Evolutionary conservation across 2,329 filamentous ascomycete species (phyloP), one percentile per base, ranked within the genome.

Genomic region (Stemphylium vesicarium): DNA sequence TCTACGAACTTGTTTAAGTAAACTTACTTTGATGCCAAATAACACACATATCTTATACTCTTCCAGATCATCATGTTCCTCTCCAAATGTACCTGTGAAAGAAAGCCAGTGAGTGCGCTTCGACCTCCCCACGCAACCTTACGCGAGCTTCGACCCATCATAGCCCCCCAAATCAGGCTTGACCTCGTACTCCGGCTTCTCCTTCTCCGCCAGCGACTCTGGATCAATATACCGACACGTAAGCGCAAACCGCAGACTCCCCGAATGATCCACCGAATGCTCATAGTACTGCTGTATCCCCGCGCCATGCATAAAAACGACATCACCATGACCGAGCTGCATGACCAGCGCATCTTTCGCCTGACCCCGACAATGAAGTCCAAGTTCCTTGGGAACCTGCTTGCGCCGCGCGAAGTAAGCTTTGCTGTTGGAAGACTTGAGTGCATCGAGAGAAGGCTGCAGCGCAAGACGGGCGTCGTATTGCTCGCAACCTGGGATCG

Each of bases 301-400:
- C 0, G 74, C 75, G 0, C 86, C 86, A 60, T 86, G 81, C 86
- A 89, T 89, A 15, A 88, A 75, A 2, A 86, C 79, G 10, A 89
- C 81, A 65, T 89, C 87, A 0, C 87, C 87, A 66, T 90, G 87
- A 7, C 80, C 77, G 3, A 90, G 73, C 1, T 76, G 73, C 65
- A 85, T 68, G 1, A 71, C 76, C 12, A 85, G 72, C 59, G 72
- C 70, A 3, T 72, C 70, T n/a, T 55, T 74, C 26, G 64, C 62
- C 31, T 71, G 65, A 2, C 69, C 65, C 13, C 68, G 71, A 8
- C 64, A 56, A 41, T 63, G 69, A 2, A 79, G 51, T 0, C 64
- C 65, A 1, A 81, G 57, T n/a, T 79, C 69, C n/a, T 67, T 69
- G 0, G 76, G 72, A 0, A 80, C 45, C 38, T 73, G 48, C 41